These are phyloP conservation scores for Rhizopus arrhizus DNA, from an alignment of 371 early-diverging fungal genomes.

Conservation along the genomic window DNA sequence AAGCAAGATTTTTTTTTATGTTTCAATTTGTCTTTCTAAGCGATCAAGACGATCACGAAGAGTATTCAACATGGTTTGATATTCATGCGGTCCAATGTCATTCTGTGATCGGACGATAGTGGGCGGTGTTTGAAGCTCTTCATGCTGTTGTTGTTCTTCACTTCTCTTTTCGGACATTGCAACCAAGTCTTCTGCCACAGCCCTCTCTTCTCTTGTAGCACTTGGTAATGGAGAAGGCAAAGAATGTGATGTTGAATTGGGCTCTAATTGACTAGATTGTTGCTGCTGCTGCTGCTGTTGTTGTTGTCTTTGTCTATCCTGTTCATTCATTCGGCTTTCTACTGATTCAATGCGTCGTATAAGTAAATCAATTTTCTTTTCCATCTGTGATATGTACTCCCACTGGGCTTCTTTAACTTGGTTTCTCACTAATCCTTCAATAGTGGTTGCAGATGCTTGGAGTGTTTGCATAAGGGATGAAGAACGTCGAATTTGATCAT, in stretches of 20 bases:
- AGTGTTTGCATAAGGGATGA: conserved; percentile 76
- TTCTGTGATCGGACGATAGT: conserved; percentile 39
- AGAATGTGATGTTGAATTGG: conserved; percentile 1
- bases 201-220: conserved; percentile 26
- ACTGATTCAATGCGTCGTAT: conserved; percentile 13
- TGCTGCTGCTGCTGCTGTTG: background rate
- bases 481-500: conserved; percentile 78
- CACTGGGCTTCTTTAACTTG: conserved; percentile 80
- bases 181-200: conserved; percentile 27
- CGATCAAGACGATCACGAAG: conserved; percentile 33
- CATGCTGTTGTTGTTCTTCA: background rate
- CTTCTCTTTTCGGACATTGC: conserved; percentile 21
- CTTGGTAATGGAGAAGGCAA: conserved; percentile 26
- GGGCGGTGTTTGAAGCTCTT: conserved; percentile 30
- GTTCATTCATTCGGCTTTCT: conserved; percentile 4
- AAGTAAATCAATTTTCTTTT: conserved; percentile 19
- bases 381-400: conserved; percentile 47
- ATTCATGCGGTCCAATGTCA: conserved; percentile 37
- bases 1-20: background rate
- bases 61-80: conserved; percentile 30
- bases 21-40: conserved; percentile 32
- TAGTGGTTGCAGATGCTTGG: conserved; percentile 71
- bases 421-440: conserved; percentile 75
- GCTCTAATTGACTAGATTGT: background rate
- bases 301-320: background rate